Evolutionary conservation across 2,329 filamentous ascomycete species (phyloP), one percentile per base, ranked within the genome.

Genomic region (Xylaria sp.): DNA sequence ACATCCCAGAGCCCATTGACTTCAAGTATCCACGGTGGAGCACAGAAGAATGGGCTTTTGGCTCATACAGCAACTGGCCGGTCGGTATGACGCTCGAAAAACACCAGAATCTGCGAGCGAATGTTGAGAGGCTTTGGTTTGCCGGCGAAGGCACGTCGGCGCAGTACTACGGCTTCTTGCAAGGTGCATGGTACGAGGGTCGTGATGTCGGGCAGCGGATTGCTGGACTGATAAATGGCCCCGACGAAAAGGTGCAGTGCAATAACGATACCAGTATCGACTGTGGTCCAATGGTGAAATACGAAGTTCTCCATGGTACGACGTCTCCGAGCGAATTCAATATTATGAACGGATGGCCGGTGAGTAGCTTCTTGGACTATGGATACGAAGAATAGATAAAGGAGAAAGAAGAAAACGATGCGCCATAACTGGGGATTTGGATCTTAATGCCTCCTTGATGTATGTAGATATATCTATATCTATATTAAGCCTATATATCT

Each of bases 61-160:
- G 89, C 3, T 88, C 85, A 25, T 92, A 90, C 77, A 89, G 86
- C 42, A 91, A 91, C 74, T 92, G 89, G 90, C 89, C 89, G 0
- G 79, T 84, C 0, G 86, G 86, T 0, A 87, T 87, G 49, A 89
- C 86, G 0, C 79, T 92, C 0, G 86, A 90, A 72, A 86, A 83
- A 79, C 89, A 92, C 70, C 86, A 91, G 73, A 91, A 92, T 69
- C 80, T 92, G 11, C 84, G 89, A 0, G 87, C 89, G n/a, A 90
- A 90, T 66, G 77, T 89, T 0, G 83, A 83, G 9, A 77, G 87
- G 0, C 75, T 92, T 2, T 90, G 84, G 80, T 92, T 90, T 68
- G 88, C 89, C 0, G 89, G 89, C 0, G 89, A 92, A 74, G 86
- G 85, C 1, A 90, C 84, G 0, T 89, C 85, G 47, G 82, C 87